Evolutionary conservation across 495 filamentous ascomycete genomes (phyloP).

Genomic region (Lichenothelia convexa): DNA sequence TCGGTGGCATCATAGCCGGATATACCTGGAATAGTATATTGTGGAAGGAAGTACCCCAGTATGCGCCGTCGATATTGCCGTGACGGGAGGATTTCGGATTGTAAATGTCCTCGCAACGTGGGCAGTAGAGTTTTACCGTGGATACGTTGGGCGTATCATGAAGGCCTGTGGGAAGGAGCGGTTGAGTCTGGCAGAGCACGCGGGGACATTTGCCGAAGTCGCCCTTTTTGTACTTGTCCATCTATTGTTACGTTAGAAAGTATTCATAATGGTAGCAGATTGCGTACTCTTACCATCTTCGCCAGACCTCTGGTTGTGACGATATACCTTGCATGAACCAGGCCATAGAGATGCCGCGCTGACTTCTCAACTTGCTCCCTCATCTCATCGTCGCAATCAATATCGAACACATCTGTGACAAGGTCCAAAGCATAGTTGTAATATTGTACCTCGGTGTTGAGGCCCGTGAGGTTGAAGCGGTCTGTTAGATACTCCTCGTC

Average conservation of each 20-base stretch:
- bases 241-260: constrained; percentile 28
- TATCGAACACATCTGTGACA: constrained; percentile 99
- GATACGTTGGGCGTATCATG: constrained; percentile 70
- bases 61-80: constrained; percentile 85
- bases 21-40: constrained; percentile 99
- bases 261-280: background rate
- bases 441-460: constrained; percentile 94
- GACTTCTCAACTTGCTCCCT: constrained; percentile 96
- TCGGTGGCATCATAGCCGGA: constrained; percentile 67
- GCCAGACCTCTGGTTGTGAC: constrained; percentile 84
- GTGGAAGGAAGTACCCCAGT: constrained; percentile 95
- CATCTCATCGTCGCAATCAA: constrained; percentile 97
- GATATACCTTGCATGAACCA: constrained; percentile 94
- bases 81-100: constrained; percentile 97
- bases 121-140: constrained; percentile 90
- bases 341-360: constrained; percentile 83
- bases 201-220: constrained; percentile 98
- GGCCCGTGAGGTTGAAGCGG: constrained; percentile 91
- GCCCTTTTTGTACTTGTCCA: constrained; percentile 95
- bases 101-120: constrained; percentile 94
- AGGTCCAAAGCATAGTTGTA: constrained; percentile 97
- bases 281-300: constrained; percentile 59
- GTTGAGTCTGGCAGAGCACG: constrained; percentile 79
- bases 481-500: constrained; percentile 98
- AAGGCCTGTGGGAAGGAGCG: constrained; percentile 81